phyloP scores from a whole-genome alignment of 768 basidiomycete genomes.

The Holtermannia corniformis region DNA sequence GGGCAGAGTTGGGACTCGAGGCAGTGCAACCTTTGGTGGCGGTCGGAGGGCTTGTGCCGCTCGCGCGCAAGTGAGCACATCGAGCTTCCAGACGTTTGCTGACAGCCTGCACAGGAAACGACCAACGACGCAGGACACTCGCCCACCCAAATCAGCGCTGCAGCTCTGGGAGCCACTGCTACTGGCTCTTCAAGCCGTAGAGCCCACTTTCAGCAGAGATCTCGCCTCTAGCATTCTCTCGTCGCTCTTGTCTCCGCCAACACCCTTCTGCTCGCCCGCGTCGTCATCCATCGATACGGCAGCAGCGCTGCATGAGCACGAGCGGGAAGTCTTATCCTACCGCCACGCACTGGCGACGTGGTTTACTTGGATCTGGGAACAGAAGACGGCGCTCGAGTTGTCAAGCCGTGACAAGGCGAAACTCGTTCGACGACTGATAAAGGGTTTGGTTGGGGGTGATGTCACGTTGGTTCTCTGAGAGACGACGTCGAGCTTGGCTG shows the following conservation, averaged over 20 bases:
- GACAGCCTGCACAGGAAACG: slow-evolving; percentile 19
- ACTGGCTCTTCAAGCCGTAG: slow-evolving; percentile 8
- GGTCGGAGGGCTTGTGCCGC: slow-evolving; percentile 64
- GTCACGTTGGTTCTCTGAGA: slow-evolving; percentile 1
- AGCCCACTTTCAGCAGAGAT: slow-evolving; percentile 2
- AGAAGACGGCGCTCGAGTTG: background rate
- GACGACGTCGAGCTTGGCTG: background rate
- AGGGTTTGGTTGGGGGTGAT: background rate
- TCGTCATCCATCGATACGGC: background rate
- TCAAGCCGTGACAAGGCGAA: background rate
- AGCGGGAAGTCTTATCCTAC: slow-evolving; percentile 6
- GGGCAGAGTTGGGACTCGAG: slow-evolving; percentile 48
- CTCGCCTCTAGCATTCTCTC: slow-evolving; percentile 15
- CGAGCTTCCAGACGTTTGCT: background rate
- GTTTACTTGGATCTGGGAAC: slow-evolving; percentile 15
- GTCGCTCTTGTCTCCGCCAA: slow-evolving; percentile 3
- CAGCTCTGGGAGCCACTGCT: slow-evolving; percentile 34
- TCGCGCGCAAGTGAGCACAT: slow-evolving; percentile 64
- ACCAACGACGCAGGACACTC: slow-evolving; percentile 3
- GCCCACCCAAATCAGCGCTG: slow-evolving; percentile 16
- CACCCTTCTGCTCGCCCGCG: background rate
- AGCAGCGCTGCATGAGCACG: background rate
- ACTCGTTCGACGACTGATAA: background rate
- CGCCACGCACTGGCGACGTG: slow-evolving; percentile 15
- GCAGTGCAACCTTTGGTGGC: slow-evolving; percentile 62